Evolutionary conservation across 2,329 filamentous ascomycete species (phyloP), one percentile per base, ranked within the genome.

Genomic region (Trichoderma polysporum): DNA sequence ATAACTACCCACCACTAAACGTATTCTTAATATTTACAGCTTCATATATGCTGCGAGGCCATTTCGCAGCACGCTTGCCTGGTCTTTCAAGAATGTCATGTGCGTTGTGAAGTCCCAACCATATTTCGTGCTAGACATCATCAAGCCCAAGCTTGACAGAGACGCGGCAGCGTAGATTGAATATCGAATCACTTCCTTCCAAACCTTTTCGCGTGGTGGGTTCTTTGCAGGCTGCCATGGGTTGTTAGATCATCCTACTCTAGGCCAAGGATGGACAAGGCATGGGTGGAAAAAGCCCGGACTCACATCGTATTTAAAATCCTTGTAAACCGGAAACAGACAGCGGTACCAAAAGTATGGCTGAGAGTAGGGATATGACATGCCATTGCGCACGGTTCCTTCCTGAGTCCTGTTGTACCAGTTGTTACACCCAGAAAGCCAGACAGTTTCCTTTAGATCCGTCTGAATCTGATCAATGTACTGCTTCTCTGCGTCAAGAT

Each of bases 361-460:
- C 67, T 80, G 79, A 2, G 71, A 74, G 67, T 74, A 77, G 1
- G 79, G 79, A 67, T 79, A 80, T 1, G 72, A 76, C 63, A 73
- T 75, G 17, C 73, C 70, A 56, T 81, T 81, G 76, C 76, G 78
- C 19, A 45, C 67, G 29, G 69, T 69, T 35, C 75, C 73, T 13
- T 72, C 68, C 12, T 60, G 69, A 13, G 59, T 70, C 33, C 66
- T 70, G 65, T 72, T 70, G 67, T 81, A 81, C 79, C 79, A 81
- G 70, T 71, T 80, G 37, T 70, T 66, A 63, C 79, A 81, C 0
- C 76, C 75, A 0, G 74, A 74, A 19, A 67, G 71, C 73, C 74
- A 81, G 0, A 81, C 78, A 0, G 74, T 81, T 2, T 76, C 72
- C 1, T 70, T 41, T 53, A 81, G 67, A 2, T 72, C 74, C 0